Evolutionary conservation across 768 basidiomycete genomes (phyloP).

Genomic region (Agrocybe pediades): DNA sequence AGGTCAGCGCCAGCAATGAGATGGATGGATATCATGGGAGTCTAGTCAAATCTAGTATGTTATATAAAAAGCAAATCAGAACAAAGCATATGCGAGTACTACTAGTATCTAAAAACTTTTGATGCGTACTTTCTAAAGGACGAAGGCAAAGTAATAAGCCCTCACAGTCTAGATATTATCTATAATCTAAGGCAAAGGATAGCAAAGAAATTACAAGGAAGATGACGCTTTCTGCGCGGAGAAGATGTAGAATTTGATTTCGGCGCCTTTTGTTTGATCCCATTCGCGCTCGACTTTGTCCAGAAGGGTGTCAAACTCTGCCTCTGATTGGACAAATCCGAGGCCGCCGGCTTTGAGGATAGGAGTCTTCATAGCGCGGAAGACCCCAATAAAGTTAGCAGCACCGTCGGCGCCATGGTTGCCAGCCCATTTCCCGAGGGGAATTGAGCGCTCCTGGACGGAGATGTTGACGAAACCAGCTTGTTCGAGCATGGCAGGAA

Average conservation of each 20-base stretch:
- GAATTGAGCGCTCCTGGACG: conserved; percentile 7
- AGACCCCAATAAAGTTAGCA: conserved; percentile 15
- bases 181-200: too few relatives aligned
- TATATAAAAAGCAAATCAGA: too few relatives aligned
- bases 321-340: conserved; percentile 13
- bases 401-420: conserved; percentile 8
- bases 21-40: too few relatives aligned
- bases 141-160: too few relatives aligned
- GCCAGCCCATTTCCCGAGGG: conserved; percentile 18
- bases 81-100: too few relatives aligned
- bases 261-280: conserved; percentile 14
- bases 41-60: too few relatives aligned
- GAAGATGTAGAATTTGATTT: conserved; percentile 11
- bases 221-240: conserved; percentile 11
- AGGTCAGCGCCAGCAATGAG: too few relatives aligned
- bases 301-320: conserved; percentile 12
- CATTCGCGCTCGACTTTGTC: conserved; percentile 14
- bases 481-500: conserved; percentile 11
- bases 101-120: too few relatives aligned
- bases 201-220: neutral
- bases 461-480: conserved; percentile 17
- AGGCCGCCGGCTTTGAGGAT: conserved; percentile 15
- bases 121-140: too few relatives aligned
- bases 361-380: conserved; percentile 19
- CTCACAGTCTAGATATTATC: too few relatives aligned